Percentiles rank a stretch among this genome's conserved stretches.
These are phyloP conservation scores for Lentinula guzmanii DNA, from an alignment of 768 basidiomycete species.

Conservation along the genomic window DNA sequence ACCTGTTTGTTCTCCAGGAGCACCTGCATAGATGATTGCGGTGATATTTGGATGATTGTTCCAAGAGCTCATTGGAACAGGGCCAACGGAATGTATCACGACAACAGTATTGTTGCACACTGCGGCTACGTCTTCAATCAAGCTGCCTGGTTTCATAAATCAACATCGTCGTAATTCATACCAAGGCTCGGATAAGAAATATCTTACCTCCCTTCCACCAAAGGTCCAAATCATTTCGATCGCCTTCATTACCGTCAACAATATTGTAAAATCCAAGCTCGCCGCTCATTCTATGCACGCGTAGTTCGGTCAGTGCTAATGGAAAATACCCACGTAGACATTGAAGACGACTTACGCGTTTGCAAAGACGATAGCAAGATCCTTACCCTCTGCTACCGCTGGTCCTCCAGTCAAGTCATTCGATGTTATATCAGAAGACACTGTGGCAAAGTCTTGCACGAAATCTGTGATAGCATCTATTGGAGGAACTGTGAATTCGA, in stretches of 20 bases:
- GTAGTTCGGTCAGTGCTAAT: neutral
- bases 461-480: conserved; percentile 39
- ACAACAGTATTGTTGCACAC: conserved; percentile 76
- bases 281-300: conserved; percentile 36
- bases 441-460: conserved; percentile 29
- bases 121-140: conserved; percentile 54
- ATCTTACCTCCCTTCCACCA: conserved; percentile 48
- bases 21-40: conserved; percentile 51
- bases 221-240: conserved; percentile 51
- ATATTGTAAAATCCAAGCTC: conserved; percentile 50
- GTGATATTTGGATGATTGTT: conserved; percentile 70
- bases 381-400: conserved; percentile 38
- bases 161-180: conserved; percentile 18
- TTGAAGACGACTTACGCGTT: conserved; percentile 38
- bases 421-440: conserved; percentile 34
- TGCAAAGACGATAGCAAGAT: conserved; percentile 56
- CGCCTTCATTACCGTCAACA: conserved; percentile 59
- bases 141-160: conserved; percentile 15
- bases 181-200: neutral
- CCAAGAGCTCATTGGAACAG: conserved; percentile 62
- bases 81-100: conserved; percentile 74
- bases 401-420: conserved; percentile 34
- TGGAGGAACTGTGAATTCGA: conserved; percentile 40
- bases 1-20: conserved; percentile 71
- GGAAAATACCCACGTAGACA: too few species aligned